These are phyloP conservation scores for Immersiella caudata DNA, from an alignment of 495 filamentous ascomycete genomes.

Conservation along the genomic window DNA sequence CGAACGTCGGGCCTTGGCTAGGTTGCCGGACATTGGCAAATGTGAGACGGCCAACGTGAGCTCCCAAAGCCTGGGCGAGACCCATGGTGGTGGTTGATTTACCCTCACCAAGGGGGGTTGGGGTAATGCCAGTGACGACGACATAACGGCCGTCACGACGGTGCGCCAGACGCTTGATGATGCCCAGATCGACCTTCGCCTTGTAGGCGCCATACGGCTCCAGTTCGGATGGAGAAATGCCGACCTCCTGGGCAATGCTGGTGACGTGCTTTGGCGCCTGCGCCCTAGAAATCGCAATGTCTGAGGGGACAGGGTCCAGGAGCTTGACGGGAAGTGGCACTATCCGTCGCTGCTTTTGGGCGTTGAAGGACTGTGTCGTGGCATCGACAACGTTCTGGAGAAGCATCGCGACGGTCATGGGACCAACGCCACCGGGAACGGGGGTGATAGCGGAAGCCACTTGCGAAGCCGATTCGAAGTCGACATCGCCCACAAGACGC, in stretches of 20 bases:
- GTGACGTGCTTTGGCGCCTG: conserved; percentile 90
- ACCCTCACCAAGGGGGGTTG: conserved; percentile 95
- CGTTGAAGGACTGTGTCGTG: conserved; percentile 77
- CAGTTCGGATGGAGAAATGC: conserved; percentile 80
- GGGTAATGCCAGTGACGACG: conserved; percentile 92
- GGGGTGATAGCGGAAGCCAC: conserved; percentile 96
- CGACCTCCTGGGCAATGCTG: conserved; percentile 79
- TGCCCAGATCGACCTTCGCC: conserved; percentile 83
- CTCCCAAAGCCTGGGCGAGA: conserved; percentile 89
- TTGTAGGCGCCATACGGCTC: conserved; percentile 95
- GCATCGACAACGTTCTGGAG: conserved; percentile 90
- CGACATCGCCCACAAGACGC: conserved; percentile 93
- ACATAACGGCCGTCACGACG: conserved; percentile 88
- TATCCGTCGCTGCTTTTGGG: conserved; percentile 74
- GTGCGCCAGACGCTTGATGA: conserved; percentile 82
- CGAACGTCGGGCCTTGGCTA: conserved; percentile 95
- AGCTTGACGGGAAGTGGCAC: conserved; percentile 78
- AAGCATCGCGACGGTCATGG: conserved; percentile 98
- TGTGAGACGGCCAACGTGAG: conserved; percentile 79
- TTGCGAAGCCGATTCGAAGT: conserved; percentile 81
- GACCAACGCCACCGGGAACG: conserved; percentile 94
- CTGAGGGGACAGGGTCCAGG: conserved; percentile 78
- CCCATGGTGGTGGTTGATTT: conserved; percentile 99
- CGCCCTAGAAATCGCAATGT: conserved; percentile 88
- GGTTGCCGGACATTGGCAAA: conserved; percentile 98